Conservation (phyloP, 768 basidiomycete genomes). For the Lyophyllum shimeji region DNA sequence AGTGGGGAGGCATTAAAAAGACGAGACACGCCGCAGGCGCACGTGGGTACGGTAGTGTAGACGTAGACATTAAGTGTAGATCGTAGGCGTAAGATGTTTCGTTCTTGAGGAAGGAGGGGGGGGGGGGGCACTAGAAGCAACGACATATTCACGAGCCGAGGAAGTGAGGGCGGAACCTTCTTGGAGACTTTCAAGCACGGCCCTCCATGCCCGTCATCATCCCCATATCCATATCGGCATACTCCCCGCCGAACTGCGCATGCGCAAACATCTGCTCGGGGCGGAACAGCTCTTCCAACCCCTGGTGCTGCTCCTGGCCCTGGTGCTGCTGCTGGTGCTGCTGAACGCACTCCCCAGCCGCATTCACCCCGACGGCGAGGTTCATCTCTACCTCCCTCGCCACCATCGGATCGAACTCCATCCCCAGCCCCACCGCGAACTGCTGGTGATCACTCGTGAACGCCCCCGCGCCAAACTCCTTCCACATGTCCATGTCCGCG, state of each 20-base stretch:
- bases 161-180: neutral
- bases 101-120: too few species aligned
- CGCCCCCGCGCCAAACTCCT: constrained; percentile 8
- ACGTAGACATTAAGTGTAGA: too few species aligned
- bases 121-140: neutral
- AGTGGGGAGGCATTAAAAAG: too few species aligned
- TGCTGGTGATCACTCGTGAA: constrained; percentile 6
- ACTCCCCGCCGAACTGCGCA: neutral
- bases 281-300: constrained; percentile 9
- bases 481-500: constrained; percentile 17
- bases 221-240: neutral
- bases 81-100: too few species aligned
- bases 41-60: too few species aligned
- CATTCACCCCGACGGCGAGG: too few species aligned
- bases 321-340: neutral
- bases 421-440: neutral
- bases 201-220: neutral
- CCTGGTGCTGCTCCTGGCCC: neutral
- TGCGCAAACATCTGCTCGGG: constrained; percentile 5
- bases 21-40: too few species aligned
- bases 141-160: too few species aligned
- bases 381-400: constrained; percentile 6
- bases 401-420: neutral
- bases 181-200: neutral
- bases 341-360: neutral